Conservation (phyloP, 768 basidiomycete genomes). For the Wakefieldia striispora region DNA sequence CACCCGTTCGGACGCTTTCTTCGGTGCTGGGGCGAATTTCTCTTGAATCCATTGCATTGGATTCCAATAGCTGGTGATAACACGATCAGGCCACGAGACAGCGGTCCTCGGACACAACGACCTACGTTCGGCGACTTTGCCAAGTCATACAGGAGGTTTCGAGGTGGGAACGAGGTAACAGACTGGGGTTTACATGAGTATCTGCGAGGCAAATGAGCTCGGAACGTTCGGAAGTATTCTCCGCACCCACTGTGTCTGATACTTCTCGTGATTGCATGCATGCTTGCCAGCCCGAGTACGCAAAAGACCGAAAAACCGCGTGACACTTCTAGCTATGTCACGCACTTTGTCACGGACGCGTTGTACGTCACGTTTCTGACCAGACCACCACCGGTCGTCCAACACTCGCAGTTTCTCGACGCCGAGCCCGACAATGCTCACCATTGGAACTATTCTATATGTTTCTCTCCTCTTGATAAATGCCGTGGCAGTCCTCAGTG, state of each 20-base stretch:
- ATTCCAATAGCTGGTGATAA: constrained; percentile 46
- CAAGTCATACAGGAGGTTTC: constrained; percentile 28
- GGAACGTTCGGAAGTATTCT: not conserved
- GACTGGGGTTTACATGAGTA: constrained; percentile 4
- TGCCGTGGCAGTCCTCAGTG: constrained; percentile 91
- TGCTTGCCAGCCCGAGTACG: constrained; percentile 8
- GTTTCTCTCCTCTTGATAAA: constrained; percentile 87
- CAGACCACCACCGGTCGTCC: no score
- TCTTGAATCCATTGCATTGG: constrained; percentile 66
- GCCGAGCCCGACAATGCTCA: constrained; percentile 42
- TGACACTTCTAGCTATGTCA: constrained; percentile 18
- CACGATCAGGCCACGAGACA: not conserved
- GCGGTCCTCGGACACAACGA: not conserved
- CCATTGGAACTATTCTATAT: constrained; percentile 77
- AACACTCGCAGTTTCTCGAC: not conserved
- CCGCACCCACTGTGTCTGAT: constrained; percentile 25
- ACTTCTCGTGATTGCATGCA: constrained; percentile 27
- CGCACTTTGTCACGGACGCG: constrained; percentile 16
- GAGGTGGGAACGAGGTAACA: constrained; percentile 8
- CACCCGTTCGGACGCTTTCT: constrained; percentile 45
- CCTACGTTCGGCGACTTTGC: constrained; percentile 47
- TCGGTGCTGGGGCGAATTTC: constrained; percentile 49
- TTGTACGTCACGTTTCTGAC: constrained; percentile 15
- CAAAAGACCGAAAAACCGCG: constrained; percentile 15
- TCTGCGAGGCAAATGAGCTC: constrained; percentile 12